Evolutionary conservation across 352 stramenopile species (phyloP).

Genomic region (Lagenidium giganteum): DNA sequence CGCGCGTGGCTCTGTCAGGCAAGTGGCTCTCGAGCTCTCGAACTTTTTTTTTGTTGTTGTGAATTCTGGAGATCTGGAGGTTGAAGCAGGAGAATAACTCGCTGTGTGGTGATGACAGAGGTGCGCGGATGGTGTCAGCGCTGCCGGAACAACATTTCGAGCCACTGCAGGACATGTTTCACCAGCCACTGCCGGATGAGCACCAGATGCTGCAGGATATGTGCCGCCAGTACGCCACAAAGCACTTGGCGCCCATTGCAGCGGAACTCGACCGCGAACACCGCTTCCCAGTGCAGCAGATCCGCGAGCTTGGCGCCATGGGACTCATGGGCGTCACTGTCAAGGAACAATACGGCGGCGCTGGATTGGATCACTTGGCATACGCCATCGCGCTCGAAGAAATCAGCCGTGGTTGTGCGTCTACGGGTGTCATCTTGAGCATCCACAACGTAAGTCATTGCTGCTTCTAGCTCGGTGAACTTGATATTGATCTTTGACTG

Average conservation of each 20-base stretch:
- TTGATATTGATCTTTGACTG: slow-evolving; percentile 6
- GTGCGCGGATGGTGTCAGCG: too few species aligned
- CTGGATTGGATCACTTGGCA: slow-evolving; percentile 91
- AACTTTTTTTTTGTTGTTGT: too few species aligned
- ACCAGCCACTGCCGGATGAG: slow-evolving; percentile 92
- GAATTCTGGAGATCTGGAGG: too few species aligned
- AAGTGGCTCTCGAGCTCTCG: too few species aligned
- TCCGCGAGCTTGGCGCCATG: slow-evolving; percentile 85
- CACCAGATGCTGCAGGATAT: slow-evolving; percentile 94
- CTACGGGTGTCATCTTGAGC: slow-evolving; percentile 93
- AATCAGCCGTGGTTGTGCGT: slow-evolving; percentile 92
- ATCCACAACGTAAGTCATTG: slow-evolving; percentile 78
- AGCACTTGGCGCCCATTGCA: slow-evolving; percentile 88
- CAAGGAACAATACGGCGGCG: slow-evolving; percentile 78
- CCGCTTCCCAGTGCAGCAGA: slow-evolving; percentile 65
- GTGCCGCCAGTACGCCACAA: slow-evolving; percentile 92
- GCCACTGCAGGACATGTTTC: too few species aligned
- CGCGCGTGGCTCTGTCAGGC: too few species aligned
- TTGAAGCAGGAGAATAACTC: too few species aligned
- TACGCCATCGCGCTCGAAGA: slow-evolving; percentile 98
- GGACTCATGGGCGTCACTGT: slow-evolving; percentile 95
- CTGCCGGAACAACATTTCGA: too few species aligned
- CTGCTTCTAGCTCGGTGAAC: too few species aligned
- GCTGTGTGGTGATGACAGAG: too few species aligned
- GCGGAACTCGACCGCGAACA: slow-evolving; percentile 85